Conservation (phyloP, 768 basidiomycete genomes). For the Suillus decipiens region DNA sequence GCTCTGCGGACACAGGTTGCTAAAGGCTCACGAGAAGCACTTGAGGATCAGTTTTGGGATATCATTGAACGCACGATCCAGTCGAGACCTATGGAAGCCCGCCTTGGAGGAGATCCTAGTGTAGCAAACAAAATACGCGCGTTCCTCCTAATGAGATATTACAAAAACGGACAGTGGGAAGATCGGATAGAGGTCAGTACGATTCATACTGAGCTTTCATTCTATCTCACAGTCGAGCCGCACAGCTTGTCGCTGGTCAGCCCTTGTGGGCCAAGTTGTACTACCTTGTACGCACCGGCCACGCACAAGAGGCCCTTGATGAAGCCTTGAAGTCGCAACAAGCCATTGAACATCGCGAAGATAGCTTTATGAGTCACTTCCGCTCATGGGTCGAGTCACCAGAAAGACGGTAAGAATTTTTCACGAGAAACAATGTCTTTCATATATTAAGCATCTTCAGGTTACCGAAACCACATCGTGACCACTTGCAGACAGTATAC, state of each 20-base stretch:
- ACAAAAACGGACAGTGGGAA: slow-evolving; percentile 81
- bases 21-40: slow-evolving; percentile 71
- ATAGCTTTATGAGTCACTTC: slow-evolving; percentile 81
- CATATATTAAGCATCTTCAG: slow-evolving; percentile 35
- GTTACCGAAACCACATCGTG: slow-evolving; percentile 70
- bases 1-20: slow-evolving; percentile 74
- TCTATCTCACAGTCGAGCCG: slow-evolving; percentile 8
- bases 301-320: slow-evolving; percentile 75
- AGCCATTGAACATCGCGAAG: slow-evolving; percentile 75
- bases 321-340: slow-evolving; percentile 72
- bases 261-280: slow-evolving; percentile 95
- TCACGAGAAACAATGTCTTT: neutral
- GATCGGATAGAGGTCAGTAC: slow-evolving; percentile 76
- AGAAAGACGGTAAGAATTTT: slow-evolving; percentile 62
- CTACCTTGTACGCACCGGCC: slow-evolving; percentile 87
- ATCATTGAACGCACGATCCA: slow-evolving; percentile 82
- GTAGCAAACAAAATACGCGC: slow-evolving; percentile 88
- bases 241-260: slow-evolving; percentile 78
- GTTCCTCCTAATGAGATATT: slow-evolving; percentile 79
- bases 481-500: slow-evolving; percentile 78
- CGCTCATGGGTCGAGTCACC: slow-evolving; percentile 80
- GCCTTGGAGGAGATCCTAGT: slow-evolving; percentile 89
- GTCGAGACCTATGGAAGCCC: slow-evolving; percentile 78
- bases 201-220: slow-evolving; percentile 20
- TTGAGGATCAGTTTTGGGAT: slow-evolving; percentile 90